These are phyloP conservation scores for Globisporangium apiculatum DNA, from an alignment of 352 stramenopile species.

Conservation along the genomic window DNA sequence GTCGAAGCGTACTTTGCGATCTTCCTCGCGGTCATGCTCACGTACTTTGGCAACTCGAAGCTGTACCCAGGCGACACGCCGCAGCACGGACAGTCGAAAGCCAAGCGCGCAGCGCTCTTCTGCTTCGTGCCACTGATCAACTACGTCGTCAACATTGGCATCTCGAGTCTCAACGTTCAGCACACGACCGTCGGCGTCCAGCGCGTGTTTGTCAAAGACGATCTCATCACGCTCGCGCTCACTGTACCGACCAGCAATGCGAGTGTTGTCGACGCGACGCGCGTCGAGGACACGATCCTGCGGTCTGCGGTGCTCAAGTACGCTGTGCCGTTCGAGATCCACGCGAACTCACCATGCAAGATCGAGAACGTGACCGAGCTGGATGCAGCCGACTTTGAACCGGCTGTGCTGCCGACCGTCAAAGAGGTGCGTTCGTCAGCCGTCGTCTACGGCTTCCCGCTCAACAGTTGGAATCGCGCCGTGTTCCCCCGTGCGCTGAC, in stretches of 20 bases:
- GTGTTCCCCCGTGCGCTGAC: conserved; percentile 1
- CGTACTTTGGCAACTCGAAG: conserved; percentile 7
- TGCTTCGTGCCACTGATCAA: conserved; percentile 4
- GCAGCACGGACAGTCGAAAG: not conserved
- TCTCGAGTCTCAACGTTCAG: conserved; percentile 6
- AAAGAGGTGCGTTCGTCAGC: conserved; percentile 7
- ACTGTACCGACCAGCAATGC: not conserved
- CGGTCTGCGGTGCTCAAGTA: conserved; percentile 2
- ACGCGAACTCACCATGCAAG: conserved; percentile 3
- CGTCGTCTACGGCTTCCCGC: conserved; percentile 7
- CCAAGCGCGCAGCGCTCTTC: conserved; percentile 4
- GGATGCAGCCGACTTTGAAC: not conserved
- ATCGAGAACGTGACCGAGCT: not conserved
- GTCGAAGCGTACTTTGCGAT: conserved; percentile 6
- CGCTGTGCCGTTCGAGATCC: conserved; percentile 8
- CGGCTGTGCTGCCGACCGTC: conserved; percentile 1
- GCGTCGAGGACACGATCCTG: conserved; percentile 11
- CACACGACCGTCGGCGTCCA: conserved; percentile 6
- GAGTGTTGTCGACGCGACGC: not conserved
- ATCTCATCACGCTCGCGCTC: conserved; percentile 4
- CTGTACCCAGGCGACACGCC: conserved; percentile 4
- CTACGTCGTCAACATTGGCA: conserved; percentile 3
- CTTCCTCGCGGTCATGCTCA: conserved; percentile 10
- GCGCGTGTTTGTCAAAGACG: conserved; percentile 7
- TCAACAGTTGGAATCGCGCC: conserved; percentile 6